Conservation (phyloP, 1,284 basidiomycete genomes). For the Fomitopsis betulina region DNA sequence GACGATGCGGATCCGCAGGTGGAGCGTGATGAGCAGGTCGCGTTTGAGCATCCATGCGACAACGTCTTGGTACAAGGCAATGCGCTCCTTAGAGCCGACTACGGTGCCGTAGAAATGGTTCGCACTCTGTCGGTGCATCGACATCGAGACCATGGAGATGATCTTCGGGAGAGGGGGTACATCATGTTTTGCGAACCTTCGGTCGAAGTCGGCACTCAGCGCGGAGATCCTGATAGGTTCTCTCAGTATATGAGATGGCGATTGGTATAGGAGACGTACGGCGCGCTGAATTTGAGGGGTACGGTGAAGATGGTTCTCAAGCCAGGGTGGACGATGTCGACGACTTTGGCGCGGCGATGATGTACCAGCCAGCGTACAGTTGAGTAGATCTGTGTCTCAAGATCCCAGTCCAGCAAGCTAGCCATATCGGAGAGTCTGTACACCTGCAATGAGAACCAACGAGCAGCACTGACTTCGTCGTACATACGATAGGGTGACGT, state of each 20-base stretch:
- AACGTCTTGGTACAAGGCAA: constrained; percentile 75
- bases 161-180: constrained; percentile 74
- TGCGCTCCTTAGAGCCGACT: constrained; percentile 60
- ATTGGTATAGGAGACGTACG: constrained; percentile 45
- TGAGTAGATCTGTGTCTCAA: constrained; percentile 83
- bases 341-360: constrained; percentile 84
- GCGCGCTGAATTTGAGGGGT: constrained; percentile 58
- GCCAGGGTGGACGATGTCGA: constrained; percentile 80
- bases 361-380: constrained; percentile 88
- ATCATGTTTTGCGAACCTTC: constrained; percentile 56
- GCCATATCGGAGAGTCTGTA: constrained; percentile 83
- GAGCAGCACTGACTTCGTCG: background rate
- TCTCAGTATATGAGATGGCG: background rate
- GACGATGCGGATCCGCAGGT: constrained; percentile 82
- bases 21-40: constrained; percentile 82
- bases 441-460: background rate
- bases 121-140: constrained; percentile 54
- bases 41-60: constrained; percentile 91
- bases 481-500: constrained; percentile 62
- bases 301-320: constrained; percentile 83
- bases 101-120: constrained; percentile 78
- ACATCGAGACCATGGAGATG: constrained; percentile 67
- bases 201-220: constrained; percentile 61
- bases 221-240: constrained; percentile 14
- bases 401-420: constrained; percentile 78